phyloP scores from a whole-genome alignment of 495 filamentous ascomycete genomes.

The Lentithecium fluviatile region DNA sequence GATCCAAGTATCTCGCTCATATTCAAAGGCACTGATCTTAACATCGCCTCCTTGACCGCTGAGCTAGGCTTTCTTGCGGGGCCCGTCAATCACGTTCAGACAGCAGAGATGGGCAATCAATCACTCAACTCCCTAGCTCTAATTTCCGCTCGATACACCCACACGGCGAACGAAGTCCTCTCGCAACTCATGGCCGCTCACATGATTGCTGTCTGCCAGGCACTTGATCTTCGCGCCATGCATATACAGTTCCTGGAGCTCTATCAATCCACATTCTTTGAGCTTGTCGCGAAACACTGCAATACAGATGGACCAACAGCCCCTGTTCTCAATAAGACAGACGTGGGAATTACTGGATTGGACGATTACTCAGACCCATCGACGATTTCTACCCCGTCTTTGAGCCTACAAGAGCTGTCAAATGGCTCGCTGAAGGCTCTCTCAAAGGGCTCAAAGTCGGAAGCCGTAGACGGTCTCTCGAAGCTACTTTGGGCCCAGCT shows the following conservation, averaged over 20 bases:
- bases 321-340: too few relatives aligned
- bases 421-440: too few relatives aligned
- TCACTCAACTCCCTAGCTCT: conserved; percentile 35
- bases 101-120: conserved; percentile 37
- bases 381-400: too few relatives aligned
- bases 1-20: conserved; percentile 30
- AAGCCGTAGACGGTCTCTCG: too few relatives aligned
- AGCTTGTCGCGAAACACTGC: too few relatives aligned
- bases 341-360: too few relatives aligned
- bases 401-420: too few relatives aligned
- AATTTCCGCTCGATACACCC: conserved; percentile 53
- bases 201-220: conserved; percentile 51
- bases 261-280: too few relatives aligned
- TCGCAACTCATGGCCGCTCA: conserved; percentile 53
- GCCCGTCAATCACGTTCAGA: conserved; percentile 34
- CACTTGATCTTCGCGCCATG: conserved; percentile 48
- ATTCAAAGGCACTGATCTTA: conserved; percentile 33
- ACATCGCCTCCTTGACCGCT: conserved; percentile 27
- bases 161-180: conserved; percentile 55
- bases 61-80: conserved; percentile 38
- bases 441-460: too few relatives aligned
- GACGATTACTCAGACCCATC: too few relatives aligned
- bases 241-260: conserved; percentile 11
- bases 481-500: too few relatives aligned
- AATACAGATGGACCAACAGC: too few relatives aligned